Conservation (phyloP, 202 grass and related monocot genomes). For the Tripidium arundinaceum region DNA sequence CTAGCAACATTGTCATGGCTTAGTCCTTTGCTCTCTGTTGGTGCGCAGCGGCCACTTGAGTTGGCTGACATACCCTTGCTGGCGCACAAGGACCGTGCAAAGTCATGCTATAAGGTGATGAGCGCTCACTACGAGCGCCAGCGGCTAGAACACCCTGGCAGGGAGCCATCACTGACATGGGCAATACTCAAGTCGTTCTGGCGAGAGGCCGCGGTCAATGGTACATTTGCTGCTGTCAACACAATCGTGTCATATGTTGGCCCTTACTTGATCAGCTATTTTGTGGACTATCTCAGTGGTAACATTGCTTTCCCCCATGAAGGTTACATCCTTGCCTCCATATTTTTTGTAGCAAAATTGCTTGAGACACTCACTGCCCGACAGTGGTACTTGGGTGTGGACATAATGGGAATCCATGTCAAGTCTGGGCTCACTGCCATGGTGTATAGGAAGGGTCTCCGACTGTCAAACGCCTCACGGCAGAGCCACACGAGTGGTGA, state of each 20-base stretch:
- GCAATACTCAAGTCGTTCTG: constrained; percentile 78
- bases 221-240: constrained; percentile 69
- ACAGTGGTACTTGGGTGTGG: constrained; percentile 95
- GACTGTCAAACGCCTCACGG: constrained; percentile 64
- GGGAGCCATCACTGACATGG: constrained; percentile 58
- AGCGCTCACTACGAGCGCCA: constrained; percentile 69
- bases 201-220: constrained; percentile 71
- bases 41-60: constrained; percentile 75
- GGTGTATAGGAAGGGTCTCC: constrained; percentile 94
- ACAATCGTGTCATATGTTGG: constrained; percentile 87
- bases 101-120: constrained; percentile 77
- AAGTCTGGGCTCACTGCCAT: constrained; percentile 89
- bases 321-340: constrained; percentile 80
- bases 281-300: constrained; percentile 95
- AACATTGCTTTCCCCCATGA: constrained; percentile 79
- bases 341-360: constrained; percentile 83
- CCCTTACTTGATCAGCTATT: constrained; percentile 88
- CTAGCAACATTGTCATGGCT: constrained; percentile 76
- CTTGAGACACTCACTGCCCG: constrained; percentile 77
- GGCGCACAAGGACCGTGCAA: constrained; percentile 74
- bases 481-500: constrained; percentile 94
- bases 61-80: constrained; percentile 79
- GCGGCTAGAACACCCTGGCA: constrained; percentile 42
- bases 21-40: constrained; percentile 58
- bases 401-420: constrained; percentile 99